Evolutionary conservation across 352 stramenopile genomes (phyloP), one percentile per base, ranked within the genome.

Genomic region (Phytophthora hibernalis): DNA sequence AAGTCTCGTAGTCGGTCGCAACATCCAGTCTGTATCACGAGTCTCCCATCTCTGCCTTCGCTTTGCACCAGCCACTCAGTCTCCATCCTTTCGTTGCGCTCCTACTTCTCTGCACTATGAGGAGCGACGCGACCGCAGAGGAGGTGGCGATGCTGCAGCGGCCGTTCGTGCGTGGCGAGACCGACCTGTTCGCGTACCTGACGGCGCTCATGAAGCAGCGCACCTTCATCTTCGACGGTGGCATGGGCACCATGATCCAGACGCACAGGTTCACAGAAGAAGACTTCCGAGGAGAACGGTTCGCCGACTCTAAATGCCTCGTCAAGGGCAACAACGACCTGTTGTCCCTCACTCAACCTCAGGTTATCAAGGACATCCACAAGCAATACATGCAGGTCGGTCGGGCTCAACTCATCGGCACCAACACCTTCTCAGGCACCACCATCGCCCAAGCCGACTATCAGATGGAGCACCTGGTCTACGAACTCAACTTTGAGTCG

Each of bases 211-310:
- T 91, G 80, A 87, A 87, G 76, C 79, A 88, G 74, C 75, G 80
- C 59, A 93, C 94, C 71, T 81, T 97, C 48, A 98, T 98, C 72
- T 99, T 98, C 68, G 97, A 99, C 74, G 97, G 97, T 68, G 97
- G 93, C 47, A 99, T 99, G 97, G 97, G 96, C 40, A 99, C 96
- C 24, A 99, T 99, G 97, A 99, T 99, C 74, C 97, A 99, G 71
- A 73, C 86, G 51, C 72, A 92, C 71, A 93, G 89, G 70, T 83
- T 99, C 35, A 85, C 94, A 26, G 97, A 99, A 65, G 95, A 97
- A 52, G 96, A 98, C 54, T 99, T 98, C 80, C 87, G 97, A 42
- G 94, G 89, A 37, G 95, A 99, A 45, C 86, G 90, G 9, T 99
- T 98, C 73, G 89, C 92, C 58, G 87, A 99, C 68, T 98, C 71